A percentile compares a stretch with the other conserved stretches of the same genome.
Conservation (phyloP, 352 stramenopile genomes). For the Globisporangium mamillatum region DNA sequence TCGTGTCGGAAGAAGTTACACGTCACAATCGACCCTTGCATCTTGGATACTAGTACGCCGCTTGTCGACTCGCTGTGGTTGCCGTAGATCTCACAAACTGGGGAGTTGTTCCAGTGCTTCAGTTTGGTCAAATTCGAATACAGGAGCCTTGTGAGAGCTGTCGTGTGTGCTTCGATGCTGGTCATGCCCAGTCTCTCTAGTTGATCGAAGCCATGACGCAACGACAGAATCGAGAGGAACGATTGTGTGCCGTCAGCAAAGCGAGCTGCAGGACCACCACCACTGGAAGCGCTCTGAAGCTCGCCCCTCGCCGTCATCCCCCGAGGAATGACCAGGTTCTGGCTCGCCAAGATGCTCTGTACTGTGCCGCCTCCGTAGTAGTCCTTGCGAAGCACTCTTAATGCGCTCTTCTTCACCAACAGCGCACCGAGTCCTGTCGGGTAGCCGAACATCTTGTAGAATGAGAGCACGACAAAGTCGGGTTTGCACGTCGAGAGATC, state of each 20-base stretch:
- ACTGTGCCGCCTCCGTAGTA: slow-evolving; percentile 74
- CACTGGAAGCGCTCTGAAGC: background rate
- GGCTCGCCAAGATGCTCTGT: slow-evolving; percentile 51
- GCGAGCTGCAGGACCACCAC: slow-evolving; percentile 13
- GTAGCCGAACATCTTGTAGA: slow-evolving; percentile 85
- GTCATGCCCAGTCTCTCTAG: slow-evolving; percentile 45
- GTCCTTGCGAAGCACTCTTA: slow-evolving; percentile 40
- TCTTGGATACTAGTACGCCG: background rate
- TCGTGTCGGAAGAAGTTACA: slow-evolving; percentile 65
- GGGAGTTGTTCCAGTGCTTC: slow-evolving; percentile 49
- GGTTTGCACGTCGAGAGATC: slow-evolving; percentile 43
- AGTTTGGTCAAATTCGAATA: slow-evolving; percentile 28
- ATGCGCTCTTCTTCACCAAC: slow-evolving; percentile 38
- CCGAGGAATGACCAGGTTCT: slow-evolving; percentile 35
- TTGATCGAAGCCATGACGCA: slow-evolving; percentile 48
- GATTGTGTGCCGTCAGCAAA: slow-evolving; percentile 67
- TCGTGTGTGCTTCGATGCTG: slow-evolving; percentile 45
- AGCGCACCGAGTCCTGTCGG: slow-evolving; percentile 64
- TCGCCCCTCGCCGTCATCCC: slow-evolving; percentile 17
- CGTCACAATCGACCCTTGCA: slow-evolving; percentile 46
- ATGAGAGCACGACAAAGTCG: slow-evolving; percentile 75
- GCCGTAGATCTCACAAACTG: slow-evolving; percentile 63
- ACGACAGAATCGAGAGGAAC: slow-evolving; percentile 63
- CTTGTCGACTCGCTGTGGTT: slow-evolving; percentile 1
- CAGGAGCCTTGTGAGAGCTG: slow-evolving; percentile 40